phyloP scores from a whole-genome alignment of 1,284 basidiomycete species.

The Trichosporon coremiiforme region DNA sequence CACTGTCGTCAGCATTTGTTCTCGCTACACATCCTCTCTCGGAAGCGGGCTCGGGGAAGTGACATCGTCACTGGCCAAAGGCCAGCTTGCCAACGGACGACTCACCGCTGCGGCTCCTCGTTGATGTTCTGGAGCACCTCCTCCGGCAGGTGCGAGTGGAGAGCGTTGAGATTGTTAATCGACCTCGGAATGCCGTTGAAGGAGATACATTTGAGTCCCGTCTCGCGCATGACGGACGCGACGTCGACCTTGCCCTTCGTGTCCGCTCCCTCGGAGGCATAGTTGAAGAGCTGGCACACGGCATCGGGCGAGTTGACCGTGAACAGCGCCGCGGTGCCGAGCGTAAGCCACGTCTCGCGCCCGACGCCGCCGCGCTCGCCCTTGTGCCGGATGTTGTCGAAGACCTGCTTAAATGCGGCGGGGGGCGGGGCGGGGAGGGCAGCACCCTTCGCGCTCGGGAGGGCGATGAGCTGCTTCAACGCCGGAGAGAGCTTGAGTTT shows the following conservation, averaged over 20 bases:
- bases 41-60: too few species aligned
- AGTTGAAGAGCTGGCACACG: slow-evolving; percentile 47
- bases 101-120: slow-evolving; percentile 61
- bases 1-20: slow-evolving; percentile 7
- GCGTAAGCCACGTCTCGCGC: slow-evolving; percentile 45
- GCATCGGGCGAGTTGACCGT: slow-evolving; percentile 53
- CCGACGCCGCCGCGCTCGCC: slow-evolving; percentile 30
- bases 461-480: slow-evolving; percentile 49
- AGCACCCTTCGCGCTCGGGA: slow-evolving; percentile 39
- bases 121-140: slow-evolving; percentile 61
- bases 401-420: slow-evolving; percentile 31
- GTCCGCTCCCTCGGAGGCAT: slow-evolving; percentile 33
- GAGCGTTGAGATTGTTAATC: slow-evolving; percentile 76
- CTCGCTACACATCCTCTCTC: too few species aligned
- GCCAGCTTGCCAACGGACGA: not conserved
- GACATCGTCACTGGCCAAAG: too few species aligned
- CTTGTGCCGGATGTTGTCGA: slow-evolving; percentile 40
- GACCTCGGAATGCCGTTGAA: slow-evolving; percentile 63
- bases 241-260: slow-evolving; percentile 31
- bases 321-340: slow-evolving; percentile 47
- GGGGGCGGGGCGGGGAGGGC: slow-evolving; percentile 42
- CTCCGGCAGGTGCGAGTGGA: slow-evolving; percentile 72
- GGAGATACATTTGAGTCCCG: slow-evolving; percentile 88
- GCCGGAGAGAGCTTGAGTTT: slow-evolving; percentile 46
- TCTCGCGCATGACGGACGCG: slow-evolving; percentile 72